Conservation (phyloP, 768 basidiomycete species). For the Russula emetica region DNA sequence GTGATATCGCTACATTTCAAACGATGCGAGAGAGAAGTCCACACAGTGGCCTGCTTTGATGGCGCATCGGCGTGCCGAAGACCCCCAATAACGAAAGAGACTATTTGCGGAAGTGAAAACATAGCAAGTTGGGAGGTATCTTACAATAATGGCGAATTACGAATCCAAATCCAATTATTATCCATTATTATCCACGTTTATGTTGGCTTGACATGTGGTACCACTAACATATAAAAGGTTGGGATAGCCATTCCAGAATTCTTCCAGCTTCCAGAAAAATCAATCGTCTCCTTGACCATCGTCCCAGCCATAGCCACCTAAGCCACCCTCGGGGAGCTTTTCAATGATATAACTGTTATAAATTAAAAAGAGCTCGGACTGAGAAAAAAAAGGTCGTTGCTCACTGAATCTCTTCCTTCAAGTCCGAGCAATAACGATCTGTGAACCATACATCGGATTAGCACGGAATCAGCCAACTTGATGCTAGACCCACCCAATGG, state of each 20-base stretch:
- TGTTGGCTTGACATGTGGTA: not conserved
- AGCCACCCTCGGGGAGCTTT: conserved; percentile 67
- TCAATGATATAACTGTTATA: conserved; percentile 58
- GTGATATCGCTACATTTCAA: conserved; percentile 38
- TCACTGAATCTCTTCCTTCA: conserved; percentile 80
- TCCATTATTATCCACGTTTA: not conserved
- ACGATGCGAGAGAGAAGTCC: too few species aligned
- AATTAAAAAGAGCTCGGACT: conserved; percentile 12
- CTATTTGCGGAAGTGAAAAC: conserved; percentile 33
- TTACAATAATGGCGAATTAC: conserved; percentile 42
- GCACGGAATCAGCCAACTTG: not conserved
- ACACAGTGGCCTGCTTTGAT: conserved; percentile 30
- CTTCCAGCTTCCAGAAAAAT: conserved; percentile 25
- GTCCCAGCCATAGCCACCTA: conserved; percentile 67
- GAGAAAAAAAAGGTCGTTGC: conserved; percentile 32
- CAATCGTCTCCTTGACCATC: conserved; percentile 81
- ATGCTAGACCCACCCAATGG: conserved; percentile 55
- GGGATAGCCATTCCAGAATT: not conserved
- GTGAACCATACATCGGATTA: conserved; percentile 6
- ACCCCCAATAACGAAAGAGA: conserved; percentile 31
- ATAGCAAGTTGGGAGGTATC: conserved; percentile 57
- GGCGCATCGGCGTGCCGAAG: conserved; percentile 38
- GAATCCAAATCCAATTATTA: not conserved
- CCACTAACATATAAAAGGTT: not conserved
- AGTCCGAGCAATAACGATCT: conserved; percentile 83